Evolutionary conservation across 75 land plant species (phyloP), one percentile per base, ranked within the genome.

Genomic region (Adiantum capillusveneris): DNA sequence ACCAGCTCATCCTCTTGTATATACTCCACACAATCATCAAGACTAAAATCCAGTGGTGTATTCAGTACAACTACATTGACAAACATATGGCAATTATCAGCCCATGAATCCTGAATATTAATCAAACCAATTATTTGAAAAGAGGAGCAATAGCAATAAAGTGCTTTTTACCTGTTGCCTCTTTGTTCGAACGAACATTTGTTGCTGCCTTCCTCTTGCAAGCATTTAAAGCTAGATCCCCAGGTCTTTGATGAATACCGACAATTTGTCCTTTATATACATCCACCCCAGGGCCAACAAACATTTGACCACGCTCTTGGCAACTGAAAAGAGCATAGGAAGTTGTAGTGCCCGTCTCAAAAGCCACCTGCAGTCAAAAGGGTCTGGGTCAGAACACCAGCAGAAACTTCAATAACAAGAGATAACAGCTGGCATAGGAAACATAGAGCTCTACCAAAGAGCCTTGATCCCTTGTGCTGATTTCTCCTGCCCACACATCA

Each of bases 121-220:
- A 2, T 2, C 31, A 18, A 42, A 14, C 20, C 18, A 19, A 31
- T 18, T 29, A 20, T 46, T 22, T 56, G 66, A 26, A 66, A 42
- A 28, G n/a, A n/a, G n/a, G n/a, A n/a, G n/a, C n/a, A n/a, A n/a
- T n/a, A n/a, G n/a, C n/a, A n/a, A n/a, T n/a, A 42, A 42, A 26
- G 34, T 29, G 30, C 2, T 7, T 0, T 34, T 39, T 58, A 92
- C 97, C 97, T 64, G 96, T 85, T 58, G 63, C 69, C 31, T 94
- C 98, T 62, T 94, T 94, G 77, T 94, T 94, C 16, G 98, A 93
- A 20, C 98, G 96, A 7, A 94, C 75, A 68, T 94, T 94, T 64
- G 98, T 94, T 24, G 96, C 96, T 44, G 98, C 98, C 63, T 94
- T 93, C 65, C 74, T 79, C 77, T 94, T 90, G 81, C 98, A 94